These are phyloP conservation scores for Herpetomonas tarakana DNA, from an alignment of 208 protist genomes.

Conservation along the genomic window DNA sequence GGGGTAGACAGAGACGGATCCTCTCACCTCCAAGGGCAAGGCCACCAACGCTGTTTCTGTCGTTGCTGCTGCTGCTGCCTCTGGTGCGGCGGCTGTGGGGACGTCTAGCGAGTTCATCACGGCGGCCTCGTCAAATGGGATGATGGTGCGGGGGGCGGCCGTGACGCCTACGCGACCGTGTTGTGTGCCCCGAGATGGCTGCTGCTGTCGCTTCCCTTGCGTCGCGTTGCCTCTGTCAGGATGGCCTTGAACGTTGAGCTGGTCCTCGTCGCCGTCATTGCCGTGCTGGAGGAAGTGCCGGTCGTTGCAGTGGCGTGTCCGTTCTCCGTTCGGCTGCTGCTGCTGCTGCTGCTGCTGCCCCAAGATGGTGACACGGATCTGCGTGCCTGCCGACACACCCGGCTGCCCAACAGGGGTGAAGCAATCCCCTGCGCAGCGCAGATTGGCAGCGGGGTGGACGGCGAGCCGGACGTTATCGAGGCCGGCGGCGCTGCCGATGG, in stretches of 20 bases:
- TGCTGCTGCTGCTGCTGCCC: neutral
- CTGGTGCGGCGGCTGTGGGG: constrained; percentile 4
- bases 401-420: neutral
- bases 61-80: neutral
- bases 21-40: constrained; percentile 1
- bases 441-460: neutral
- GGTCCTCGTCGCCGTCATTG: neutral
- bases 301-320: neutral
- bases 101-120: constrained; percentile 13
- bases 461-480: neutral
- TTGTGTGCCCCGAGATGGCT: neutral
- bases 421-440: neutral
- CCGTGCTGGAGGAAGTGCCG: too few species aligned
- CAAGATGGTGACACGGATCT: neutral
- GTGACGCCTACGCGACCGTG: neutral
- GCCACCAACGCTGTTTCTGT: neutral
- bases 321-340: neutral
- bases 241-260: neutral
- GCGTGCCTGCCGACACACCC: neutral
- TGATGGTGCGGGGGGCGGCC: constrained; percentile 17
- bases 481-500: neutral
- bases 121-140: constrained; percentile 18
- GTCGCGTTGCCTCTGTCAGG: neutral
- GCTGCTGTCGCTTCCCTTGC: too few species aligned
- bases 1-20: constrained; percentile 1